phyloP scores from a whole-genome alignment of 768 basidiomycete species.

The Mycena maculata region DNA sequence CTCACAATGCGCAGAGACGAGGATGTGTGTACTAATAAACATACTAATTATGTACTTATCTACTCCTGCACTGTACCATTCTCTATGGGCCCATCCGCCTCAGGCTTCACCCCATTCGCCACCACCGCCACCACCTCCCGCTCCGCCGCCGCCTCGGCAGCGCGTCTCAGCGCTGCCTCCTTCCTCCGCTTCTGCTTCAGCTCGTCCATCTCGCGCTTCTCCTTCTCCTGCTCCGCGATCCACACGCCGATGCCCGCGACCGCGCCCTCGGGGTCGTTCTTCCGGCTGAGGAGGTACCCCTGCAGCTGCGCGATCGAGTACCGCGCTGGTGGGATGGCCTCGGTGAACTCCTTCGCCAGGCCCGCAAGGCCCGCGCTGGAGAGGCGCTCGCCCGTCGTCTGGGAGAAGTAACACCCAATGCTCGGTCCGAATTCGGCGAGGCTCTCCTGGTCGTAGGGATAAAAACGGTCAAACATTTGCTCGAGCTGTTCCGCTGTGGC shows the following conservation, averaged over 20 bases:
- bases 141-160: slow-evolving; percentile 26
- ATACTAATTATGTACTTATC: too few relatives aligned
- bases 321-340: slow-evolving; percentile 40
- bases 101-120: not conserved
- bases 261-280: slow-evolving; percentile 33
- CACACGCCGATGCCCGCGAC: slow-evolving; percentile 19
- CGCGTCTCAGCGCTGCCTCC: slow-evolving; percentile 23
- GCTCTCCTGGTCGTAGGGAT: slow-evolving; percentile 24
- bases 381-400: slow-evolving; percentile 13
- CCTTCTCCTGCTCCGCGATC: slow-evolving; percentile 27
- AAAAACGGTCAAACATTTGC: slow-evolving; percentile 45
- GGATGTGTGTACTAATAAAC: too few relatives aligned
- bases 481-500: slow-evolving; percentile 40
- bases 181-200: slow-evolving; percentile 24
- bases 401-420: slow-evolving; percentile 31
- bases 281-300: slow-evolving; percentile 47
- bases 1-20: too few relatives aligned
- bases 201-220: slow-evolving; percentile 26
- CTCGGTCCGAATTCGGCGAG: not conserved
- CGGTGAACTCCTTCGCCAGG: slow-evolving; percentile 42
- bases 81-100: not conserved
- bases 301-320: slow-evolving; percentile 53
- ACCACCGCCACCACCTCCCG: slow-evolving; percentile 11
- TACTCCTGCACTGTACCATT: not conserved
- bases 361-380: not conserved